Base-by-base conservation (phyloP, 352 stramenopile species). In the Phytophthora vignae region DNA sequence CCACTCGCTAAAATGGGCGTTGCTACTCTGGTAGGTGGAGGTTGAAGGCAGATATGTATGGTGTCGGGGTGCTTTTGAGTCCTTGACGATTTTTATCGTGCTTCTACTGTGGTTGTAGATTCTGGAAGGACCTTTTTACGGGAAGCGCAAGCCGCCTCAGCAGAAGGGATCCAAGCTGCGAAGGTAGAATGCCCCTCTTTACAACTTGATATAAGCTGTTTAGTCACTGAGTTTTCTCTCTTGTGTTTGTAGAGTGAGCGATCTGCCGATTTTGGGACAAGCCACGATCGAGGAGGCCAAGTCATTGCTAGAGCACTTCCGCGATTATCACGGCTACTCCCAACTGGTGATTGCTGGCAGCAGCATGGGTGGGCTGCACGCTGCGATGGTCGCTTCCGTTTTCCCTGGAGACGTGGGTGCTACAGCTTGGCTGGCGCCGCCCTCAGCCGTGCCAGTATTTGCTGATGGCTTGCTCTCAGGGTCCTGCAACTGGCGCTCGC, bases 211-310 rank as follows among this genome's bases (percentile, higher is more conserved):
- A 12, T 46, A 27, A 1, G 38, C 8, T 50, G 42, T 6, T 8
- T 50, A 5, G 42, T 9, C 8, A n/a, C 42, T 49, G 15, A 49
- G 15, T 27, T 8, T 48, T 48, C 4, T 48, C 8, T 7, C 10
- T 36, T 50, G 40, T 8, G 11, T 60, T 17, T 49, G 36, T 21
- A 90, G 83, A n/a, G 85, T 93, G 17, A 91, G 77, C 29, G 87
- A 95, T 49, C 62, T 95, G 17, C 84, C 87, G 2, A 90, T 93
- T 22, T 66, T 95, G 8, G 87, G 87, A 1, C 82, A 93, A 76
- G 83, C 87, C 12, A 95, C 87, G 3, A 95, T 95, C n/a, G 86
- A 93, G 66, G 87, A 95, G 69, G 76, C 87, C 68, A 95, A 95
- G 63, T 93, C 85, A 15, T 68, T 95, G 55, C 64, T 95, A n/a